phyloP scores from a whole-genome alignment of 2,329 filamentous ascomycete species.

The Aspergillus novofumigatus region DNA sequence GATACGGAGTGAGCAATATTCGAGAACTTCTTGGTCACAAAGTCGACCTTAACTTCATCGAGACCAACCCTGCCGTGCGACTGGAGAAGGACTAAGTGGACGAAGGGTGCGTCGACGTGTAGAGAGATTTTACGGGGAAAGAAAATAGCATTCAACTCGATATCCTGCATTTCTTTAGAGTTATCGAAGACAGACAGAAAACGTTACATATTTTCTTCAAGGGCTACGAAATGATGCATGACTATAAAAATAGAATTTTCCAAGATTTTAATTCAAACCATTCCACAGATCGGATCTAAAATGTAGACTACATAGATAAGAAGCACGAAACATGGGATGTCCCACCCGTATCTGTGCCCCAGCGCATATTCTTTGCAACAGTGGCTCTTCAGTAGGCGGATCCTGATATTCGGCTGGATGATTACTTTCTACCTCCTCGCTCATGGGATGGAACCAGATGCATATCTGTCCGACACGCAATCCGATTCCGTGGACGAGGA shows the following conservation, averaged over 20 bases:
- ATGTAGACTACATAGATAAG: not conserved
- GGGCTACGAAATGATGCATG: not conserved
- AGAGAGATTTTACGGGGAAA: constrained; percentile 20
- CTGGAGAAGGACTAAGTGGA: constrained; percentile 69
- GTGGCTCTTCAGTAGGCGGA: constrained; percentile 61
- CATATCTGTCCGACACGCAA: constrained; percentile 19
- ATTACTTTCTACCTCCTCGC: constrained; percentile 41
- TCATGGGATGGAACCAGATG: constrained; percentile 31
- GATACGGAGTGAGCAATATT: constrained; percentile 78
- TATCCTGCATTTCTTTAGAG: not conserved
- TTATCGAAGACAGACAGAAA: not conserved
- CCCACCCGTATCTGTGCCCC: constrained; percentile 66
- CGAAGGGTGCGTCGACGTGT: constrained; percentile 17
- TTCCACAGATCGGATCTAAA: not conserved
- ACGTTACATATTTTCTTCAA: constrained; percentile 8
- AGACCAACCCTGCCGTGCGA: constrained; percentile 84
- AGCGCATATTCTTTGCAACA: constrained; percentile 54
- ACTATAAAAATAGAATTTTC: not conserved
- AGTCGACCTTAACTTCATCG: constrained; percentile 89
- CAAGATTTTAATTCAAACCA: not conserved
- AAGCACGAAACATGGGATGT: constrained; percentile 41
- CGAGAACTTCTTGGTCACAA: constrained; percentile 90
- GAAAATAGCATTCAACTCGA: not conserved
- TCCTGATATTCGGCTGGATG: constrained; percentile 35
- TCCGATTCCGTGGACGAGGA: constrained; percentile 34